Conservation (phyloP, 148 eudicot genomes). For the Silene latifolia region DNA sequence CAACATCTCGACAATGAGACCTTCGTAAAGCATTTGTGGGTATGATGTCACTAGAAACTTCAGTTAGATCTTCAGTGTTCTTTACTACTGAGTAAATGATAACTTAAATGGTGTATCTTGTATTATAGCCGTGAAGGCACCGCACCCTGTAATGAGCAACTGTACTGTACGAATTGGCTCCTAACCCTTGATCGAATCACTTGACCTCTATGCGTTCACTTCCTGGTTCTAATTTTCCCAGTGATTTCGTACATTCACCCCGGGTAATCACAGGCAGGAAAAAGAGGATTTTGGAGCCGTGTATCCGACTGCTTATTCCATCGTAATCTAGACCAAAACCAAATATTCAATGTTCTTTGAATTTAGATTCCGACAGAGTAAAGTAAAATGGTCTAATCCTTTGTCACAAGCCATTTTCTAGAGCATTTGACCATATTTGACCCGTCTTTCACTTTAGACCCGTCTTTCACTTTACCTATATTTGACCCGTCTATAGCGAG, state of each 20-base stretch:
- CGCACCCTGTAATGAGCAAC: neutral
- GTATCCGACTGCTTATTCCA: neutral
- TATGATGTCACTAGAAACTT: slow-evolving; percentile 1
- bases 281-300: neutral
- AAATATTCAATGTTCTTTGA: too few species aligned
- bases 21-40: neutral
- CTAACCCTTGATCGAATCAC: neutral
- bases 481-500: too few species aligned
- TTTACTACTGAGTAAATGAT: slow-evolving; percentile 4
- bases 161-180: neutral
- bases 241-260: neutral
- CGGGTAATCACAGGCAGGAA: neutral
- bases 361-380: too few species aligned
- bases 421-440: too few species aligned
- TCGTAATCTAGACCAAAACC: neutral
- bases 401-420: too few species aligned
- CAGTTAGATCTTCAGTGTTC: slow-evolving; percentile 6
- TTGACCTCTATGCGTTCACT: neutral
- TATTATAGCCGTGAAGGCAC: neutral
- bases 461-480: too few species aligned
- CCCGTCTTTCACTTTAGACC: too few species aligned
- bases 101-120: slow-evolving; percentile 1
- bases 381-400: too few species aligned
- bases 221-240: neutral
- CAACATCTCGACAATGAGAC: neutral